Percentiles rank a stretch among this genome's conserved stretches.
Evolutionary conservation across 1,139 yeast genomes (phyloP).

Genomic region (Nadsonia commutata): DNA sequence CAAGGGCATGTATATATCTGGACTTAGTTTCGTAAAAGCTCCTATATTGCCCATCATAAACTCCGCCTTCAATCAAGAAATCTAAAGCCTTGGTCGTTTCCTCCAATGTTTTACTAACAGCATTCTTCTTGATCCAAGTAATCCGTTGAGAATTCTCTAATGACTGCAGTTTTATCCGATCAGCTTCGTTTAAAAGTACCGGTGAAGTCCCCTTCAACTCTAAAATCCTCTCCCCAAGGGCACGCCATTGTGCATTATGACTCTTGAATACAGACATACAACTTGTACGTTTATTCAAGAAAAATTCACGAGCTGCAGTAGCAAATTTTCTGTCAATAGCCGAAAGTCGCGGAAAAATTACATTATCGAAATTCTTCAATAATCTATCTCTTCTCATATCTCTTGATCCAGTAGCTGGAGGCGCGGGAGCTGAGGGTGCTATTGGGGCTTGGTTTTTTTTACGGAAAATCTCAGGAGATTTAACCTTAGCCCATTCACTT

Average conservation of each 20-base stretch:
- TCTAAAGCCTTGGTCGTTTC: background rate
- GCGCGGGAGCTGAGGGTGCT: background rate
- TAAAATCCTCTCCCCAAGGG: background rate
- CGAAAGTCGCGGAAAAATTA: background rate
- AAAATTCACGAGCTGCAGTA: background rate
- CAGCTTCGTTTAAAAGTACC: background rate
- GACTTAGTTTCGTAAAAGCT: background rate
- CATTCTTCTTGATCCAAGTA: background rate
- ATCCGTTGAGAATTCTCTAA: background rate
- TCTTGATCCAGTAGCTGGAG: background rate
- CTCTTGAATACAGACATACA: background rate
- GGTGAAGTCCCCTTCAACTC: background rate
- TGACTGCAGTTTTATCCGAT: background rate
- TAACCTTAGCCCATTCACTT: background rate
- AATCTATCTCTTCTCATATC: background rate
- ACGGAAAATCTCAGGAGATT: too few species aligned
- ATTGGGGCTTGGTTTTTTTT: background rate
- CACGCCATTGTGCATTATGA: background rate
- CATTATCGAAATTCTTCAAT: background rate
- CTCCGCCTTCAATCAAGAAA: background rate
- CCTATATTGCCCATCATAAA: background rate
- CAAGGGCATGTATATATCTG: background rate
- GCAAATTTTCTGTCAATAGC: background rate
- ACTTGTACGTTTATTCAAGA: background rate
- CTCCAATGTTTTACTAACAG: background rate